phyloP scores from a whole-genome alignment of 73 alveolate genomes.

The Tetrahymena thermophila region DNA sequence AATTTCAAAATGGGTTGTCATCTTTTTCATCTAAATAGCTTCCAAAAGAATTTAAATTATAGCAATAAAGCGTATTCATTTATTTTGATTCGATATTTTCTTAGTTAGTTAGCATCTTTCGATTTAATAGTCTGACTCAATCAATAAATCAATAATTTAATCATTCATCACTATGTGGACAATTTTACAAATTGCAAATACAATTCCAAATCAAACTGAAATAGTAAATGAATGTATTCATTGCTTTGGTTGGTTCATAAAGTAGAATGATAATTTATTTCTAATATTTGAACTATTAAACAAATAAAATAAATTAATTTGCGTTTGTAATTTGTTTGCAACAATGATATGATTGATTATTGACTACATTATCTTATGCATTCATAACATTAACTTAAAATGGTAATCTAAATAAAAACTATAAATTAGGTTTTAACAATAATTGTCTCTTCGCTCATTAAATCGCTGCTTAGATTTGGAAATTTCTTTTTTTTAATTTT shows the following conservation, averaged over 20 bases:
- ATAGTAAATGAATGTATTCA: too few relatives aligned
- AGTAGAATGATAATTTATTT: too few relatives aligned
- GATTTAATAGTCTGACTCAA: not conserved
- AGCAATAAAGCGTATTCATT: not conserved
- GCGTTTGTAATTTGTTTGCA: too few relatives aligned
- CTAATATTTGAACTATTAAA: too few relatives aligned
- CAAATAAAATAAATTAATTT: too few relatives aligned
- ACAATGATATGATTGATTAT: too few relatives aligned
- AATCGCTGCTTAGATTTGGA: not conserved
- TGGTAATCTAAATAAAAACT: not conserved
- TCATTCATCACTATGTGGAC: not conserved
- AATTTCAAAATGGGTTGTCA: not conserved
- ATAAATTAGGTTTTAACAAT: not conserved
- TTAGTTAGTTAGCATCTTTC: not conserved
- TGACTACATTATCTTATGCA: not conserved
- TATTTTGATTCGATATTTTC: not conserved
- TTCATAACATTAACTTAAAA: not conserved
- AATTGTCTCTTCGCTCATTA: not conserved
- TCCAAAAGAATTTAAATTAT: not conserved
- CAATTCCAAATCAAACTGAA: too few relatives aligned
- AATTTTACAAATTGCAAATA: too few relatives aligned
- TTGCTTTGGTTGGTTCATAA: too few relatives aligned
- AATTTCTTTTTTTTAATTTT: not conserved
- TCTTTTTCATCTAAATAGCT: not conserved
- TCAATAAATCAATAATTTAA: too few relatives aligned